Percentiles rank a stretch among this genome's conserved stretches.
Conservation (phyloP, 441 rosid genomes). For the Omphalea diandra region DNA sequence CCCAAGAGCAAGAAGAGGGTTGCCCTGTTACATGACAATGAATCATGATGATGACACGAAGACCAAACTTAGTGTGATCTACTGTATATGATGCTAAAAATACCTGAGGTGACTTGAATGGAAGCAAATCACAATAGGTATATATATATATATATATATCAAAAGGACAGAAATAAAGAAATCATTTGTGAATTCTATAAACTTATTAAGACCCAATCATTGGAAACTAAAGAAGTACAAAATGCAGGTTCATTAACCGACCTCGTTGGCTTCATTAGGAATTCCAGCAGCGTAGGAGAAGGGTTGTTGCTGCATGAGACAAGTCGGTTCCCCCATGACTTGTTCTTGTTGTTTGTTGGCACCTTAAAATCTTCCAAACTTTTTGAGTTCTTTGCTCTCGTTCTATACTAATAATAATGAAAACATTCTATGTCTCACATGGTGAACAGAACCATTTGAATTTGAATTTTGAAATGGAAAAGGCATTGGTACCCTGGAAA, state of each 20-base stretch:
- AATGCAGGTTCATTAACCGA: slow-evolving; percentile 27
- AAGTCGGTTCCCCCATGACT: slow-evolving; percentile 72
- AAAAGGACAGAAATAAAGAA: slow-evolving; percentile 16
- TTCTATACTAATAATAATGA: not conserved
- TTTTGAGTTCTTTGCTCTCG: slow-evolving; percentile 18
- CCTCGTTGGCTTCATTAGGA: slow-evolving; percentile 54
- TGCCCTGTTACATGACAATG: slow-evolving; percentile 43
- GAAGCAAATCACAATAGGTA: too few species aligned
- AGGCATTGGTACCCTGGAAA: slow-evolving; percentile 13
- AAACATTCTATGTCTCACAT: not conserved
- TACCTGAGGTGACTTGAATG: too few species aligned
- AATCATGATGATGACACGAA: too few species aligned
- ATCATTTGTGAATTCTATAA: slow-evolving; percentile 13
- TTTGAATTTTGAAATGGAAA: slow-evolving; percentile 51
- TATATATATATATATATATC: not conserved
- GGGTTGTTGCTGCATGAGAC: slow-evolving; percentile 54
- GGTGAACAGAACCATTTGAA: slow-evolving; percentile 29
- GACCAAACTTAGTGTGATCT: too few species aligned
- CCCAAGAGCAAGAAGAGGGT: slow-evolving; percentile 48
- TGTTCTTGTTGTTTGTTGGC: slow-evolving; percentile 5
- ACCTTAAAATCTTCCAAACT: slow-evolving; percentile 24
- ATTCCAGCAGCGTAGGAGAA: slow-evolving; percentile 72
- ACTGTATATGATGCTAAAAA: too few species aligned
- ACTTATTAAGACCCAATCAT: slow-evolving; percentile 14
- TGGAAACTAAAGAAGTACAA: slow-evolving; percentile 8